Conservation (phyloP, 164 flowering plant species). For the Vitis cinerea region DNA sequence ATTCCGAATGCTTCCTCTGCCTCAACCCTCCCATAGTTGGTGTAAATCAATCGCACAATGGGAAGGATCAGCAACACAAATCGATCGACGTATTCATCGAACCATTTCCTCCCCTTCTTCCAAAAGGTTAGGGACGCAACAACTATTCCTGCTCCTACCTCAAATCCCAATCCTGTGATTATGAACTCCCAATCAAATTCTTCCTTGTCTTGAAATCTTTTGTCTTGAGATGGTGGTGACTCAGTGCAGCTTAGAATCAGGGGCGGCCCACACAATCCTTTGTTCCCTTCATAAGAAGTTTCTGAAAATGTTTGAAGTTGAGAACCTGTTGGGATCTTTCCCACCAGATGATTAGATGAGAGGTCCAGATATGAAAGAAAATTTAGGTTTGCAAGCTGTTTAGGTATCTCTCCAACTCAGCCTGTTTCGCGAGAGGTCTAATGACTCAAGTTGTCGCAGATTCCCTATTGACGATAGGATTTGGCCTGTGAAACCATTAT, state of each 20-base stretch:
- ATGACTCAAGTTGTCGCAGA: slow-evolving; percentile 41
- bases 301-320: slow-evolving; percentile 36
- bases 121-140: slow-evolving; percentile 37
- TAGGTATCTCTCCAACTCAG: slow-evolving; percentile 1
- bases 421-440: slow-evolving; percentile 8
- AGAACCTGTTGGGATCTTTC: slow-evolving; percentile 15
- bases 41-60: slow-evolving; percentile 22
- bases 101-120: slow-evolving; percentile 38
- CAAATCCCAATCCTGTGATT: slow-evolving; percentile 46
- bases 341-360: slow-evolving; percentile 3
- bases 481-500: slow-evolving; percentile 29
- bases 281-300: slow-evolving; percentile 32
- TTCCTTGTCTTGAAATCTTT: background rate
- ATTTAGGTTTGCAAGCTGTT: too few species aligned
- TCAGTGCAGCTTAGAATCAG: slow-evolving; percentile 3
- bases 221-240: background rate
- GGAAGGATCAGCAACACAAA: slow-evolving; percentile 27
- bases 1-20: slow-evolving; percentile 26
- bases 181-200: slow-evolving; percentile 43
- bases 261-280: slow-evolving; percentile 47
- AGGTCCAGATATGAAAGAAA: background rate
- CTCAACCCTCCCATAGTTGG: slow-evolving; percentile 15
- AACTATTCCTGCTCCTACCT: slow-evolving; percentile 40
- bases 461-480: slow-evolving; percentile 47
- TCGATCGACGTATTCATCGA: slow-evolving; percentile 23